Percentiles rank a stretch among this genome's conserved stretches.
Evolutionary conservation across 805 yeast genomes (phyloP).

Genomic region (Sugiyamaella smithiae): DNA sequence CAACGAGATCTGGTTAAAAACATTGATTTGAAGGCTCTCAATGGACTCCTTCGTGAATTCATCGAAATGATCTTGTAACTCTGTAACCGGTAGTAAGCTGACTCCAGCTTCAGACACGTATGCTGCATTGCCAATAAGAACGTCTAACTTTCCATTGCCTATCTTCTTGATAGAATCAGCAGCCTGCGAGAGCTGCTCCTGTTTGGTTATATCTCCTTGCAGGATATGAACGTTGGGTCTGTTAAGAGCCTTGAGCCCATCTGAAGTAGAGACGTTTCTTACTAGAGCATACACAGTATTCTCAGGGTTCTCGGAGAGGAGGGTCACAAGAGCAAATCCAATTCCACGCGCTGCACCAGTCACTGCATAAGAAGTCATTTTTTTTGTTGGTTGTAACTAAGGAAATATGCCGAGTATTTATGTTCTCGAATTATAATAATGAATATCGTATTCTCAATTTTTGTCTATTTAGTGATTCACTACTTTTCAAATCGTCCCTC

Average conservation of each 20-base stretch:
- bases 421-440: too few relatives aligned
- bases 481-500: too few relatives aligned
- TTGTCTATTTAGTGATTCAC: too few relatives aligned
- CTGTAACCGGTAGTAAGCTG: slow-evolving; percentile 11
- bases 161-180: slow-evolving; percentile 18
- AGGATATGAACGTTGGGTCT: slow-evolving; percentile 27
- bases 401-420: too few relatives aligned
- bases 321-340: slow-evolving; percentile 34
- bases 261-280: slow-evolving; percentile 17
- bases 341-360: slow-evolving; percentile 41
- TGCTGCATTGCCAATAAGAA: slow-evolving; percentile 32
- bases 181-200: slow-evolving; percentile 15
- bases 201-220: slow-evolving; percentile 25
- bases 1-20: background rate
- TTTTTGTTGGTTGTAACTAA: too few relatives aligned
- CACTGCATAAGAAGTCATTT: slow-evolving; percentile 31
- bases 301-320: slow-evolving; percentile 24
- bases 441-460: too few relatives aligned
- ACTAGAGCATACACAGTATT: slow-evolving; percentile 30
- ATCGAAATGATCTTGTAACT: background rate
- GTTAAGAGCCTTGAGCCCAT: slow-evolving; percentile 11
- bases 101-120: background rate
- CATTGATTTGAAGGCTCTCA: slow-evolving; percentile 4
- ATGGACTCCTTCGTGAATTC: background rate
- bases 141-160: slow-evolving; percentile 27